Percentiles rank a stretch among this genome's conserved stretches.
Evolutionary conservation across 2,329 filamentous ascomycete species (phyloP).

Genomic region (Apiospora malaysiana): DNA sequence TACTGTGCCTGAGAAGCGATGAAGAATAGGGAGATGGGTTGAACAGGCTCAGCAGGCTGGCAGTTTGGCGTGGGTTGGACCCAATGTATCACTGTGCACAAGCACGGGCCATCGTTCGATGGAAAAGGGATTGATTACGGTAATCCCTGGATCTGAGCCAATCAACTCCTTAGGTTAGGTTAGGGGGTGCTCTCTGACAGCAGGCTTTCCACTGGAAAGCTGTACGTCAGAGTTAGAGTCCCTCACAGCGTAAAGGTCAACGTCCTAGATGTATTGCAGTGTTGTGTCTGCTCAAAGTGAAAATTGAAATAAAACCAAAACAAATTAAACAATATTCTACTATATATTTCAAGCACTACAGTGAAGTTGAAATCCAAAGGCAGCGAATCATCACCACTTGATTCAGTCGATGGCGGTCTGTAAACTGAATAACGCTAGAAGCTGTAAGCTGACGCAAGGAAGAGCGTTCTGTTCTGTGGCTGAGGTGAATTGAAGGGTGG

Average conservation of each 20-base stretch:
- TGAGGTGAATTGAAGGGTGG: neutral
- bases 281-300: too few species aligned
- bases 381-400: too few species aligned
- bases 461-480: too few species aligned
- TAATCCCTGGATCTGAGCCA: neutral
- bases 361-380: too few species aligned
- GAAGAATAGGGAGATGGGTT: constrained; percentile 17
- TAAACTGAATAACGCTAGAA: too few species aligned
- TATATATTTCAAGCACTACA: too few species aligned
- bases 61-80: neutral
- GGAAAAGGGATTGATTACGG: neutral
- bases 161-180: neutral
- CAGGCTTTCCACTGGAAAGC: neutral
- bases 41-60: constrained; percentile 10
- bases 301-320: too few species aligned
- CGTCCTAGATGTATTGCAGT: too few species aligned
- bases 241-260: too few species aligned
- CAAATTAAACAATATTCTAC: too few species aligned
- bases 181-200: neutral
- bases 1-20: constrained; percentile 24
- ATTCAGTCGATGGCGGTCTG: too few species aligned
- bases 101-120: constrained; percentile 13
- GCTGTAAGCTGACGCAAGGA: too few species aligned
- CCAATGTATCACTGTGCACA: constrained; percentile 16
- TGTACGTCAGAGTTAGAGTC: neutral